Base-by-base conservation (phyloP, 805 yeast genomes). In the Candida silvicultrix region DNA sequence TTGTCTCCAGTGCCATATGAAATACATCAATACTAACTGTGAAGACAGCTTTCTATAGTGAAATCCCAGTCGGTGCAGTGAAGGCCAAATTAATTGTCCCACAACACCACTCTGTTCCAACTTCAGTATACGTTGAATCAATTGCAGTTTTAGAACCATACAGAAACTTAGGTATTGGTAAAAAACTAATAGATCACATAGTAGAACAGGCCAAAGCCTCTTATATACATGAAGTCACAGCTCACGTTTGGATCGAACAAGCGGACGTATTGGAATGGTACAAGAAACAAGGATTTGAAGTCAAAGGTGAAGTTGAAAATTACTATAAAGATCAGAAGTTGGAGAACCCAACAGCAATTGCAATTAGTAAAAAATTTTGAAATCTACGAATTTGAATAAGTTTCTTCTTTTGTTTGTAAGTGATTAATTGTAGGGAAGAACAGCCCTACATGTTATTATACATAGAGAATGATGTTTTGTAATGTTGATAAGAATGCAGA, bases 11-110 rank as follows among this genome's bases (percentile, higher is more conserved):
- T n/a, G n/a, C n/a, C n/a, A n/a, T n/a, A n/a, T n/a, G n/a, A n/a
- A n/a, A n/a, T n/a, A n/a, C n/a, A 21, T 16, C 15, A 15, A 3
- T 10, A 16, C 40, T 35, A 35, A 35, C 40, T n/a, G 2, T 42
- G 4, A 5, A 6, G 19, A 19, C 9, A 45, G 85, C 83, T 0
- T 85, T 71, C 64, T 84, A 73, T 63, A 76, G 83, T 42, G 96
- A 85, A 57, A 76, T 85, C 6, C 89, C 96, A 8, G 92, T 89
- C 4, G 96, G 94, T 15, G 83, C 81, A 4, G 67, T 89, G 42
- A 80, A 81, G 49, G 83, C 85, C 45, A 72, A 69, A 52, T 64
- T 71, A 9, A 65, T 74, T 44, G 71, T 73, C 46, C 69, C 77
- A 19, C 55, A 67, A 14, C 68, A 71, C 40, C 69, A 67, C n/a